These are phyloP conservation scores for Torulaspora maleeae DNA, from an alignment of 805 yeast genomes.

Conservation along the genomic window DNA sequence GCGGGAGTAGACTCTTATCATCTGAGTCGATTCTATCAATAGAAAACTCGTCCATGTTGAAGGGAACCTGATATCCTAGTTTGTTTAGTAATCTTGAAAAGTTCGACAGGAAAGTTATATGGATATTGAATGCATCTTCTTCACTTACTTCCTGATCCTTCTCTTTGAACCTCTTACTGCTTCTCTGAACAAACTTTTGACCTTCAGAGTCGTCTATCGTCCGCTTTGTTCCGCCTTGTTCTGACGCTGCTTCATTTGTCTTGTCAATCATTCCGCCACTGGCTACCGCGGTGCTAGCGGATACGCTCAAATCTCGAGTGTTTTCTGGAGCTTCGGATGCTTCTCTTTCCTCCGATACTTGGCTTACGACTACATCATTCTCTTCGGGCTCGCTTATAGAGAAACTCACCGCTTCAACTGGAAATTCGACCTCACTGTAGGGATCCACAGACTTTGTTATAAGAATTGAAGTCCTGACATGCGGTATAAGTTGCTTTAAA, in stretches of 20 bases:
- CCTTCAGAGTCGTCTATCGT: slow-evolving; percentile 20
- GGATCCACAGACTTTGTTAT: slow-evolving; percentile 45
- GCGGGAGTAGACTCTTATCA: slow-evolving; percentile 2
- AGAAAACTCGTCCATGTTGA: slow-evolving; percentile 6
- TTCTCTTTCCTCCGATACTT: slow-evolving; percentile 8
- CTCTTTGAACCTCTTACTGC: slow-evolving; percentile 40
- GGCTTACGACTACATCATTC: slow-evolving; percentile 2
- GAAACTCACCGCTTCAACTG: slow-evolving; percentile 44
- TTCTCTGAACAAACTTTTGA: slow-evolving; percentile 31
- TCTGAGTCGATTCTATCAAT: slow-evolving; percentile 7
- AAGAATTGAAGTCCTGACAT: slow-evolving; percentile 34
- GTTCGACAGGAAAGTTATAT: slow-evolving; percentile 20
- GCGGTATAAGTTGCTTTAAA: slow-evolving; percentile 35
- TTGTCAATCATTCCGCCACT: slow-evolving; percentile 12
- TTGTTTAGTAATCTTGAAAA: slow-evolving; percentile 11
- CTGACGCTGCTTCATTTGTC: slow-evolving; percentile 14
- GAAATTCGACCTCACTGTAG: slow-evolving; percentile 46
- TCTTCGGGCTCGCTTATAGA: slow-evolving; percentile 19
- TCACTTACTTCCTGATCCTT: slow-evolving; percentile 23
- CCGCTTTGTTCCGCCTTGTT: slow-evolving; percentile 14
- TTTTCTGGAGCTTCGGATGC: slow-evolving; percentile 17
- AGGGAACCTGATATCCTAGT: slow-evolving; percentile 9
- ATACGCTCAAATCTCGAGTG: slow-evolving; percentile 1
- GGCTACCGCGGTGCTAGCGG: slow-evolving; percentile 15
- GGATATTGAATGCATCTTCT: slow-evolving; percentile 13